phyloP scores from a whole-genome alignment of 2,329 filamentous ascomycete genomes.

The Claviceps digitariae region DNA sequence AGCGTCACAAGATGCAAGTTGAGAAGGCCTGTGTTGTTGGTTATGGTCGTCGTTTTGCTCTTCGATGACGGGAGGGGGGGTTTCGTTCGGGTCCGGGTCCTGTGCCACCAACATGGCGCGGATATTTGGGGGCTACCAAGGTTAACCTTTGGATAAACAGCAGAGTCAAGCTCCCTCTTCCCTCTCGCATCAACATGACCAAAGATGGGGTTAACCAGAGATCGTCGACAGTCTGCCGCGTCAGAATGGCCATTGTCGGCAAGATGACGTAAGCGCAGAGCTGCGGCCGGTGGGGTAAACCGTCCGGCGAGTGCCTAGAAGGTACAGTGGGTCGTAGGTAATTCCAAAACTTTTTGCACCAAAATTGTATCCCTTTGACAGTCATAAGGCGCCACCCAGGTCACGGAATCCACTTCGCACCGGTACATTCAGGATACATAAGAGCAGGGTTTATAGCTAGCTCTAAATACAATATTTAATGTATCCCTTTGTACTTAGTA shows the following conservation, averaged over 20 bases:
- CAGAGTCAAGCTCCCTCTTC: too few species aligned
- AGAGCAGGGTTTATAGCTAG: too few species aligned
- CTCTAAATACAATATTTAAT: too few species aligned
- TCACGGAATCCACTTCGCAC: too few species aligned
- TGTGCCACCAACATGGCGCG: slow-evolving; percentile 5
- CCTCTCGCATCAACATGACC: not conserved
- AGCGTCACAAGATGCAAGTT: not conserved
- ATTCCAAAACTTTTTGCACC: too few species aligned
- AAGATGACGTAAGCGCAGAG: not conserved
- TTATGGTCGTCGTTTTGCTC: not conserved
- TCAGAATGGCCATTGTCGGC: not conserved
- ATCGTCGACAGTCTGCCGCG: not conserved
- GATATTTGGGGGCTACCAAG: not conserved
- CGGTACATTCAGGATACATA: too few species aligned
- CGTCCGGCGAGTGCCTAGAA: not conserved
- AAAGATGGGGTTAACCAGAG: not conserved
- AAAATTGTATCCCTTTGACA: too few species aligned
- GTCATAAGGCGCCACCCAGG: too few species aligned
- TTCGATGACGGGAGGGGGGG: not conserved
- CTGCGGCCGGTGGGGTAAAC: not conserved
- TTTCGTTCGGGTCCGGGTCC: not conserved
- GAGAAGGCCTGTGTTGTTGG: not conserved
- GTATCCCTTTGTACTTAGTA: too few species aligned
- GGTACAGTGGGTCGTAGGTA: too few species aligned
- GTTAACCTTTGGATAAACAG: not conserved